These are phyloP conservation scores for Arthrobotrys musiformis DNA, from an alignment of 2,329 filamentous ascomycete genomes.

Conservation along the genomic window DNA sequence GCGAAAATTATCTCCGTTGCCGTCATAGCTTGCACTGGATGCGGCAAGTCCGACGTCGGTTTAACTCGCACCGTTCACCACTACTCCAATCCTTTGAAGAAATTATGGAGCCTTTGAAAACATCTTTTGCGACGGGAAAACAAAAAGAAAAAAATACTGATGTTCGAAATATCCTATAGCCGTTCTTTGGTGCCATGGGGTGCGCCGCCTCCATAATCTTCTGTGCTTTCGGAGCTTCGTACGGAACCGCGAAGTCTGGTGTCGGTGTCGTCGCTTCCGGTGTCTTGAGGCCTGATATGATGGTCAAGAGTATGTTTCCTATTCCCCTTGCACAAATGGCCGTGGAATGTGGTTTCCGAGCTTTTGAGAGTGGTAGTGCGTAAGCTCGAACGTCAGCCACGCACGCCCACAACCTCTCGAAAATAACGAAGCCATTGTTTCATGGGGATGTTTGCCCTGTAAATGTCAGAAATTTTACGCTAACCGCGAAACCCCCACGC, in stretches of 20 bases:
- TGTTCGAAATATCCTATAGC: constrained; percentile 61
- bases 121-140: constrained; percentile 1
- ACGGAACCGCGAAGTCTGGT: constrained; percentile 98
- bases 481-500: constrained; percentile 27
- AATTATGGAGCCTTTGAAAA: neutral
- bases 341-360: neutral
- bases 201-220: constrained; percentile 95
- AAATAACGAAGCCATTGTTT: constrained; percentile 2
- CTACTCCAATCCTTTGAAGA: neutral
- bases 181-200: constrained; percentile 98
- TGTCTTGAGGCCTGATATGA: constrained; percentile 96
- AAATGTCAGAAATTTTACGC: constrained; percentile 46
- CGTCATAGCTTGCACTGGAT: constrained; percentile 49
- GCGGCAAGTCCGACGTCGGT: constrained; percentile 45
- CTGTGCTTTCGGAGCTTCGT: constrained; percentile 95
- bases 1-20: constrained; percentile 60
- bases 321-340: neutral
- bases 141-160: constrained; percentile 60
- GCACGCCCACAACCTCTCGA: neutral
- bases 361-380: constrained; percentile 25
- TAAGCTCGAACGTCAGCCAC: constrained; percentile 50
- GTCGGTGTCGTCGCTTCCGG: constrained; percentile 98
- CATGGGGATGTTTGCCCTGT: neutral
- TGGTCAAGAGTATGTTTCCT: constrained; percentile 89
- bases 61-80: constrained; percentile 25